phyloP scores from a whole-genome alignment of 768 basidiomycete genomes.

The Rhodosporidiobolus sp. region DNA sequence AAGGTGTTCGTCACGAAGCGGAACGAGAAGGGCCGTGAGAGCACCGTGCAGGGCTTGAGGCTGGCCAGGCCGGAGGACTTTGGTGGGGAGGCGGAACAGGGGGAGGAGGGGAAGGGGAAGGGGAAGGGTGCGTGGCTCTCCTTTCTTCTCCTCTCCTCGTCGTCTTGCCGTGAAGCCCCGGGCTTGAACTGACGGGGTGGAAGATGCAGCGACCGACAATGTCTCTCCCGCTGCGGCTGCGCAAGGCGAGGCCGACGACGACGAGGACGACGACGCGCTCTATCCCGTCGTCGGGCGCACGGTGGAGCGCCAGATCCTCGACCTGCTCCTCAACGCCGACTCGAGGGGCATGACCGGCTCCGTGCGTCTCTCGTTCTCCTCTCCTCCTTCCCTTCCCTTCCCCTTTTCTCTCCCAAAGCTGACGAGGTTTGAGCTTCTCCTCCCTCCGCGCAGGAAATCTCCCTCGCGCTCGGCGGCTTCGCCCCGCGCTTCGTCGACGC shows the following conservation, averaged over 20 bases:
- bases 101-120: slow-evolving; percentile 53
- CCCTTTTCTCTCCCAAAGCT: background rate
- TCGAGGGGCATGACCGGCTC: slow-evolving; percentile 46
- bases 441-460: slow-evolving; percentile 51
- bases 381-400: background rate
- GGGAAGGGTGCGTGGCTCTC: background rate
- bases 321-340: slow-evolving; percentile 67
- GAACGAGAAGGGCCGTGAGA: slow-evolving; percentile 34
- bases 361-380: slow-evolving; percentile 7
- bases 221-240: too few relatives aligned
- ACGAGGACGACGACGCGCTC: slow-evolving; percentile 12
- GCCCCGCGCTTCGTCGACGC: slow-evolving; percentile 75
- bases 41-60: slow-evolving; percentile 3
- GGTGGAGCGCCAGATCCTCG: slow-evolving; percentile 74
- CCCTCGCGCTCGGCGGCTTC: slow-evolving; percentile 55
- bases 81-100: slow-evolving; percentile 51
- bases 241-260: background rate
- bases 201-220: too few relatives aligned
- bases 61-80: slow-evolving; percentile 42
- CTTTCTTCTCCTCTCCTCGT: too few relatives aligned
- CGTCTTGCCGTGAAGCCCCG: background rate
- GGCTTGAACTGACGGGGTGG: too few relatives aligned
- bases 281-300: slow-evolving; percentile 56
- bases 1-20: slow-evolving; percentile 64
- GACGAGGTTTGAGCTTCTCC: too few relatives aligned